These are phyloP conservation scores for Termitomyces sp. DNA, from an alignment of 768 basidiomycete species.

Conservation along the genomic window DNA sequence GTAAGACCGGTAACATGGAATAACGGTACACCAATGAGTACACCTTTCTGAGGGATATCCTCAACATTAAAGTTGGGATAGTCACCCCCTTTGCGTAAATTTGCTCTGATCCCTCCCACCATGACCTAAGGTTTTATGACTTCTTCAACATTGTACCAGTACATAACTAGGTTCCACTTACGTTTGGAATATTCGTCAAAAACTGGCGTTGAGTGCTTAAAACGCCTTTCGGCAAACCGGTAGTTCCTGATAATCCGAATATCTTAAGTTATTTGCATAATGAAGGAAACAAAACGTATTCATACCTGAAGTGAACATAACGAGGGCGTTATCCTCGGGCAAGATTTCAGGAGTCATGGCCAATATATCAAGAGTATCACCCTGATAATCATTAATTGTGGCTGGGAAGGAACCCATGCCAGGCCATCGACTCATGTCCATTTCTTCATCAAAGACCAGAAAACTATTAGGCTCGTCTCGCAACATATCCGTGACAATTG, in stretches of 20 bases:
- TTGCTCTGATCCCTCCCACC: constrained; percentile 38
- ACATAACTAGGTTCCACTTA: constrained; percentile 11
- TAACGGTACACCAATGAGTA: constrained; percentile 56
- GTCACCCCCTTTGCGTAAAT: constrained; percentile 40
- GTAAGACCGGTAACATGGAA: constrained; percentile 64
- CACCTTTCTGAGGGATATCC: constrained; percentile 40
- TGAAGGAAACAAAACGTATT: not conserved
- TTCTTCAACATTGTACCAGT: not conserved
- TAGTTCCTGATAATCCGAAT: constrained; percentile 27
- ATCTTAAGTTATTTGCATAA: not conserved
- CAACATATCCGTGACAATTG: constrained; percentile 22
- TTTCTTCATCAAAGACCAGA: constrained; percentile 38
- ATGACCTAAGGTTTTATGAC: constrained; percentile 29
- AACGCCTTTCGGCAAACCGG: constrained; percentile 64
- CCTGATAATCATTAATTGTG: constrained; percentile 24
- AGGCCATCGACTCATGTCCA: constrained; percentile 32
- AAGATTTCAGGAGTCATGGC: constrained; percentile 25
- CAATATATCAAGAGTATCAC: constrained; percentile 19
- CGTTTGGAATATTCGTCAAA: constrained; percentile 57
- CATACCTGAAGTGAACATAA: constrained; percentile 61
- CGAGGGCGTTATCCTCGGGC: constrained; percentile 55
- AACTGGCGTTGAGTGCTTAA: constrained; percentile 60
- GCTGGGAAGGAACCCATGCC: constrained; percentile 38
- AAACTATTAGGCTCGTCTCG: constrained; percentile 27
- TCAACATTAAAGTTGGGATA: constrained; percentile 26